These are phyloP conservation scores for Suillus americanus DNA, from an alignment of 768 basidiomycete genomes.

Conservation along the genomic window DNA sequence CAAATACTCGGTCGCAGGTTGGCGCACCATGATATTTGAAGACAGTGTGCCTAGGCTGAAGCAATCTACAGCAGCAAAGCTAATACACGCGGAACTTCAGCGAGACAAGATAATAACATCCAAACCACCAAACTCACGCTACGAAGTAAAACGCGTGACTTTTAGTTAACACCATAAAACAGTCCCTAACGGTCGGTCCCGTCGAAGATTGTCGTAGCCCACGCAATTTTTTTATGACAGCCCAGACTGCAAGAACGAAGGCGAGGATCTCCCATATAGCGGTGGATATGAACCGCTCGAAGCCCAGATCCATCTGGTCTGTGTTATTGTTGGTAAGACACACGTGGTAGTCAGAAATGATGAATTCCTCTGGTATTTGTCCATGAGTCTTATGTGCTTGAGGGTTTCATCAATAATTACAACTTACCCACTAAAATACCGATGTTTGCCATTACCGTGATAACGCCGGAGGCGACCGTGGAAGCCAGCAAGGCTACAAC, in stretches of 20 bases:
- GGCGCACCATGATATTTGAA: neutral
- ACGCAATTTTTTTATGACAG: neutral
- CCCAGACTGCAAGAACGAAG: neutral
- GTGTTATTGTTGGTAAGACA: neutral
- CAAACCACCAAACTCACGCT: neutral
- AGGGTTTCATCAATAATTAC: neutral
- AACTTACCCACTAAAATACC: neutral
- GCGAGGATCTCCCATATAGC: neutral
- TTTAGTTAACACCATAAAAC: neutral
- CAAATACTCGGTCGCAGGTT: neutral
- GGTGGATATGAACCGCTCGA: neutral
- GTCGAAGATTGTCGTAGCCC: neutral
- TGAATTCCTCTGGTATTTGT: neutral
- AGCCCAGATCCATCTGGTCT: neutral
- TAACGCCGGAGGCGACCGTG: neutral
- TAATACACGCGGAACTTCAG: neutral
- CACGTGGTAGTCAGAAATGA: neutral
- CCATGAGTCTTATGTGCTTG: neutral
- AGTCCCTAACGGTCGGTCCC: neutral
- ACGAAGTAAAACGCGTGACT: neutral
- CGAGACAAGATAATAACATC: neutral
- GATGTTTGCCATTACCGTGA: neutral
- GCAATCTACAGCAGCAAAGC: neutral
- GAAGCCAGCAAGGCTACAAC: neutral
- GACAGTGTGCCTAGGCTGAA: neutral